A percentile compares a stretch with the other conserved stretches of the same genome.
Evolutionary conservation across 768 basidiomycete genomes (phyloP).

Genomic region (Collybia mongolica): DNA sequence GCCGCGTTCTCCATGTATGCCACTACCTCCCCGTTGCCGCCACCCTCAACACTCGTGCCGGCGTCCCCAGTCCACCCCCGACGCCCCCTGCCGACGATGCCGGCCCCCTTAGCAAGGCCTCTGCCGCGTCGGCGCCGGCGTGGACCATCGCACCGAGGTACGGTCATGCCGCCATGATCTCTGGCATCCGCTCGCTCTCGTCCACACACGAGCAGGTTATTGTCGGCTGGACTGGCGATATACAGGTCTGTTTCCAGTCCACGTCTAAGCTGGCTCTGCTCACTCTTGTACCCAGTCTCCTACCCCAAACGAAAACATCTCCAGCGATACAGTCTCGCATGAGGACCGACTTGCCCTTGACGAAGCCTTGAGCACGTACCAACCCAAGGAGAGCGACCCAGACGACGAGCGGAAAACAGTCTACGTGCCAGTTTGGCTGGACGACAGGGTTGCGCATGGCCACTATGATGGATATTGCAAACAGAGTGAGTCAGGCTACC

Average conservation of each 20-base stretch:
- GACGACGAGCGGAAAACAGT: constrained; percentile 59
- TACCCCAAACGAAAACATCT: constrained; percentile 40
- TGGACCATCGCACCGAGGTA: constrained; percentile 83
- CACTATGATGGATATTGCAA: constrained; percentile 99
- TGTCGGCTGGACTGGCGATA: constrained; percentile 93
- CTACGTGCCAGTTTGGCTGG: constrained; percentile 90
- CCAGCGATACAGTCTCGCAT: constrained; percentile 48
- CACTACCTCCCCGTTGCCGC: constrained; percentile 84
- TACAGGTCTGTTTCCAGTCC: constrained; percentile 26
- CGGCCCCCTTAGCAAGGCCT: constrained; percentile 21
- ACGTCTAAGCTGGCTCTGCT: too few species aligned
- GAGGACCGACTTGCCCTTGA: constrained; percentile 70
- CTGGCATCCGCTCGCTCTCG: constrained; percentile 83
- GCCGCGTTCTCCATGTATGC: constrained; percentile 89
- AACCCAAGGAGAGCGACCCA: constrained; percentile 55
- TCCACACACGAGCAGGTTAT: constrained; percentile 87
- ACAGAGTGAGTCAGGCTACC: constrained; percentile 62
- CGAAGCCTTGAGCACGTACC: constrained; percentile 59
- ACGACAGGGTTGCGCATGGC: constrained; percentile 85
- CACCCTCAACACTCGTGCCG: constrained; percentile 49
- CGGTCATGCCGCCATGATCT: constrained; percentile 94
- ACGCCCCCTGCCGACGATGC: constrained; percentile 65
- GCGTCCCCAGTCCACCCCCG: constrained; percentile 70
- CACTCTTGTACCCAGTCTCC: constrained; percentile 31
- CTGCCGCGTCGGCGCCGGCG: constrained; percentile 20